Percentiles rank a stretch among this genome's conserved stretches.
phyloP scores from a whole-genome alignment of 208 protist genomes.

The Crithidia fasciculata region DNA sequence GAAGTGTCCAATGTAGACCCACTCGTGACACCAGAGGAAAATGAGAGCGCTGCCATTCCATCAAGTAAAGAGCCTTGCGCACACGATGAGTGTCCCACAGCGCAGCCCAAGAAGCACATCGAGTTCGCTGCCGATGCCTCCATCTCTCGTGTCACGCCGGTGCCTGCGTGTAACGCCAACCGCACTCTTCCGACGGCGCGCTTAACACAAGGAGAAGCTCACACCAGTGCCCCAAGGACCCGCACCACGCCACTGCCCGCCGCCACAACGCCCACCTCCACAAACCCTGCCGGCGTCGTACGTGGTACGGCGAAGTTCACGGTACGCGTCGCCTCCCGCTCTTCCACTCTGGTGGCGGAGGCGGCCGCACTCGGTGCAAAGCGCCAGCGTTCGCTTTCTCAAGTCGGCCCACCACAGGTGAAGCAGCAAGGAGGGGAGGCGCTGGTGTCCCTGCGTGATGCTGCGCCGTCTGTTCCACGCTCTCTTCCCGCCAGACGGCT shows the following conservation, averaged over 20 bases:
- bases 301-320: slow-evolving; percentile 10
- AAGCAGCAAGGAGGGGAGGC: not conserved
- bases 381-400: slow-evolving; percentile 7
- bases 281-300: no score
- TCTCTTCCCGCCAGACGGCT: no score
- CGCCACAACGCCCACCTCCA: not conserved
- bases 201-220: not conserved
- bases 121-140: slow-evolving; percentile 21
- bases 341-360: slow-evolving; percentile 27
- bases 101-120: slow-evolving; percentile 21
- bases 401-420: not conserved
- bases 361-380: slow-evolving; percentile 27
- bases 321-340: slow-evolving; percentile 30
- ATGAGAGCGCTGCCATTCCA: no score
- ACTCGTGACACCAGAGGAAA: no score
- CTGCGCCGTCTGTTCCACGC: no score
- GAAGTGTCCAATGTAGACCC: no score
- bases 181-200: not conserved
- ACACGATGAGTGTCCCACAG: no score
- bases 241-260: no score
- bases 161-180: slow-evolving; percentile 37
- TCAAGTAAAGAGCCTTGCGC: no score
- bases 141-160: slow-evolving; percentile 21
- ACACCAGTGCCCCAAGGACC: not conserved
- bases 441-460: not conserved